These are phyloP conservation scores for Melampsora larici-populina DNA, from an alignment of 1,284 basidiomycete genomes.

Conservation along the genomic window DNA sequence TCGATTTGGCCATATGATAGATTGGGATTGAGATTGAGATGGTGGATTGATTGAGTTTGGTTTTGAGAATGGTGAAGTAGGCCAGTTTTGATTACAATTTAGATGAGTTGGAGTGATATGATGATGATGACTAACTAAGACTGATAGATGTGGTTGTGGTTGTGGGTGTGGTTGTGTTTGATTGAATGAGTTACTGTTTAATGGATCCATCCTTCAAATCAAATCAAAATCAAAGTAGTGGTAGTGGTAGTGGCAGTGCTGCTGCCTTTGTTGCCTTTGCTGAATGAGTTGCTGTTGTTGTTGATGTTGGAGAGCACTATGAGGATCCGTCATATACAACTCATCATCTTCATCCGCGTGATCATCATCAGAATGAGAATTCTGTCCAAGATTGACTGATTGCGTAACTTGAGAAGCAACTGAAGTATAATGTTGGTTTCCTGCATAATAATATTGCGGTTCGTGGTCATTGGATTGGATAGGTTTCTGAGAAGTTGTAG, in stretches of 20 bases:
- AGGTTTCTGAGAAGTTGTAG: too few species aligned
- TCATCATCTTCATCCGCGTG: constrained; percentile 25
- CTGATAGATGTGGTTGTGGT: not conserved
- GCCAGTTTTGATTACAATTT: not conserved
- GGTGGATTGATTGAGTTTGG: constrained; percentile 6
- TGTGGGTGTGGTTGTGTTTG: not conserved
- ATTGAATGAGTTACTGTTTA: not conserved
- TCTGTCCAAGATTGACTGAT: constrained; percentile 17
- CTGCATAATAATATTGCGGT: too few species aligned
- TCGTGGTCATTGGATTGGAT: too few species aligned
- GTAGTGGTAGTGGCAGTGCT: not conserved
- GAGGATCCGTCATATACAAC: constrained; percentile 13
- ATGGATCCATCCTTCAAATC: constrained; percentile 4
- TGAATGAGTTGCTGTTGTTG: constrained; percentile 2
- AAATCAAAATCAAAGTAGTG: not conserved
- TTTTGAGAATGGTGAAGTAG: not conserved
- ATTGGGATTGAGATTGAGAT: not conserved
- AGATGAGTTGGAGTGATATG: not conserved
- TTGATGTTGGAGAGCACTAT: not conserved
- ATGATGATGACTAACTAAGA: too few species aligned
- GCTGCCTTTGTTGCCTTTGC: not conserved
- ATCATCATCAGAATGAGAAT: constrained; percentile 15
- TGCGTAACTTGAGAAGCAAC: not conserved
- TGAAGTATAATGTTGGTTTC: too few species aligned
- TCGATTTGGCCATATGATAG: constrained; percentile 26